These are phyloP conservation scores for Fistulinella prunicolor DNA, from an alignment of 768 basidiomycete species.

Conservation along the genomic window DNA sequence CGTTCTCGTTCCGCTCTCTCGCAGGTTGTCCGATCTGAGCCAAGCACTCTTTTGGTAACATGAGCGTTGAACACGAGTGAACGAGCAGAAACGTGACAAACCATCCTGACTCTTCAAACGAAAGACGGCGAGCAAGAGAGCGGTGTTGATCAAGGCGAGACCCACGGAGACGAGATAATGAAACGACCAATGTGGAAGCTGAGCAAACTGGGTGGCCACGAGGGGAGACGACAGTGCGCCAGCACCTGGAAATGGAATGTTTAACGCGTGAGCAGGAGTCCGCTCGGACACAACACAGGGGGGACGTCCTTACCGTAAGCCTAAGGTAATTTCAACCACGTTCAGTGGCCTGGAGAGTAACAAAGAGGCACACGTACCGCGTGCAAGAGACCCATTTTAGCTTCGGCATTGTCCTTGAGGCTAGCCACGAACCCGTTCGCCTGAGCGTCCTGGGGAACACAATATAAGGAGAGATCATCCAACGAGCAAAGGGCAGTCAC, in stretches of 20 bases:
- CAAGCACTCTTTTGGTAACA: conserved; percentile 45
- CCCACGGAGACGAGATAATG: conserved; percentile 73
- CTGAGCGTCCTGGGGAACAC: conserved; percentile 40
- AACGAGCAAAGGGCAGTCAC: conserved; percentile 27
- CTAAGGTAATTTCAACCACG: conserved; percentile 11
- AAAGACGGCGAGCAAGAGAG: conserved; percentile 56
- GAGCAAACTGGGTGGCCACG: conserved; percentile 77
- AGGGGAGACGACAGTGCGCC: conserved; percentile 72
- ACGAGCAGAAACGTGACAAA: conserved; percentile 25
- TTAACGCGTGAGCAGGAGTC: conserved; percentile 4
- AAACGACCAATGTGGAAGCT: conserved; percentile 65
- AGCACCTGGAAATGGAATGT: conserved; percentile 39
- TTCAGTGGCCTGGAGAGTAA: conserved; percentile 16
- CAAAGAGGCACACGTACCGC: conserved; percentile 33
- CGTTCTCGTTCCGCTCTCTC: conserved; percentile 36
- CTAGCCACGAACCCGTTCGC: conserved; percentile 45
- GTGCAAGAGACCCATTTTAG: conserved; percentile 42
- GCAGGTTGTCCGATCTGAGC: conserved; percentile 48
- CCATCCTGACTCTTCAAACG: conserved; percentile 70
- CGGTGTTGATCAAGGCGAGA: conserved; percentile 57
- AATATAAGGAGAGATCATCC: neutral
- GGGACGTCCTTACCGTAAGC: conserved; percentile 33
- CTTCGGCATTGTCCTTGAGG: conserved; percentile 35
- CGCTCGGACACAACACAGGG: neutral
- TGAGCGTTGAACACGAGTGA: conserved; percentile 1